Base-by-base conservation (phyloP, 805 yeast genomes). In the Saturnispora ahearnii region DNA sequence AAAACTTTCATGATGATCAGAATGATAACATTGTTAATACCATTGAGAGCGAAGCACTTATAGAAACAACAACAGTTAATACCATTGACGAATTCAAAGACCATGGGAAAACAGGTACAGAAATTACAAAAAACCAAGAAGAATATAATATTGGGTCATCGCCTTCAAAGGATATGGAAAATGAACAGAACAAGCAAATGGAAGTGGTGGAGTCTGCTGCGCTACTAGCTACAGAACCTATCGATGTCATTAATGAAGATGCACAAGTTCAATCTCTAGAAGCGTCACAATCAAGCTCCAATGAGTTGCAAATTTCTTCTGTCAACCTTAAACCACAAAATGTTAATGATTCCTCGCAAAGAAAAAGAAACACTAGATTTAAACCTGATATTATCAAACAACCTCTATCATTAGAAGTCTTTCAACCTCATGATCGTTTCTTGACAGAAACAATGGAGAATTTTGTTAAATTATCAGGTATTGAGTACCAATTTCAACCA, bases 401-500 rank as follows among this genome's bases (percentile, higher is more conserved):
- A 21, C 50, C 50, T 18, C 11, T 47, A 5, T 21, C 38, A 3
- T 10, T 26, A 7, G 45, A 47, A 47, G 30, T 47, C 29, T 46
- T 57, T 53, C 15, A 13, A 8, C 32, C 26, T 5, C 50, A 47
- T 33, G 53, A 53, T 43, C 12, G 15, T 9, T 55, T 56, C 4
- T 38, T 51, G 3, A 48, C 52, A 5, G 44, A 40, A 5, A 53
- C 57, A 0, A 31, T 63, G 4, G 51, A 56, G 1, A 47, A 54
- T 18, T 62, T 49, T 45, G 18, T 62, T 6, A 46, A 45, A 2
- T 44, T 55, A 13, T 53, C 61, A 44, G 77, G 69, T 34, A 62
- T 73, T 7, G 71, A 76, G 1, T 56, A 70, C 53, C 48, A 66
- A 10, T 67, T 71, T 67, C 73, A 71, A 51, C 70, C 71, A 45